Percentiles rank a stretch among this genome's conserved stretches.
Evolutionary conservation across 495 filamentous ascomycete genomes (phyloP).

Genomic region (Neurospora sp.): DNA sequence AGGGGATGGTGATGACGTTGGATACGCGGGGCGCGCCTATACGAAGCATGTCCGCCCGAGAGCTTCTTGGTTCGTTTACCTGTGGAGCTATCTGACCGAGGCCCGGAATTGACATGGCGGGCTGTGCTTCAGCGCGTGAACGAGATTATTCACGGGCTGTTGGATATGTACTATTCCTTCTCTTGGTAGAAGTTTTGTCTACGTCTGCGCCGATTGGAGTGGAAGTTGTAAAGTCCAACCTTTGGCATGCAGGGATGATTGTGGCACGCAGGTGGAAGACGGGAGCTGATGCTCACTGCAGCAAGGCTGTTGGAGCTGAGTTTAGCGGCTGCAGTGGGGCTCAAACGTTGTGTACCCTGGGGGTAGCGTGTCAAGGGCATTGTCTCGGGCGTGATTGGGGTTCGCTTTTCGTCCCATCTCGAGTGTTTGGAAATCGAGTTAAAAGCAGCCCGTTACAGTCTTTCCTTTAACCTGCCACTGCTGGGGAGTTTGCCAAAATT

Average conservation of each 20-base stretch:
- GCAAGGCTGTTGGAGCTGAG: background rate
- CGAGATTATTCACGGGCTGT: background rate
- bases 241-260: background rate
- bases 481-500: background rate
- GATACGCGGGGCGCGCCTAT: background rate
- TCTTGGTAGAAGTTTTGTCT: background rate
- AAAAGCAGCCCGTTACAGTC: background rate
- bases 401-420: background rate
- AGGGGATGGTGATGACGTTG: background rate
- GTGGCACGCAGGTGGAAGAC: background rate
- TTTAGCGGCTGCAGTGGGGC: background rate
- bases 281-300: background rate
- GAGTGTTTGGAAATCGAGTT: background rate
- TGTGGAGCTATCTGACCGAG: conserved; percentile 37
- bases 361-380: background rate
- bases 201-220: background rate
- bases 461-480: background rate
- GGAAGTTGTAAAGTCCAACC: background rate
- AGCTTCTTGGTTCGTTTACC: conserved; percentile 17
- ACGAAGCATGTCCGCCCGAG: background rate
- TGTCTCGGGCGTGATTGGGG: background rate
- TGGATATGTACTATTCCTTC: background rate
- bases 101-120: conserved; percentile 36
- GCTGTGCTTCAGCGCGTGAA: background rate
- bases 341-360: background rate